phyloP scores from a whole-genome alignment of 2,329 filamentous ascomycete species.

The Nemania serpens region DNA sequence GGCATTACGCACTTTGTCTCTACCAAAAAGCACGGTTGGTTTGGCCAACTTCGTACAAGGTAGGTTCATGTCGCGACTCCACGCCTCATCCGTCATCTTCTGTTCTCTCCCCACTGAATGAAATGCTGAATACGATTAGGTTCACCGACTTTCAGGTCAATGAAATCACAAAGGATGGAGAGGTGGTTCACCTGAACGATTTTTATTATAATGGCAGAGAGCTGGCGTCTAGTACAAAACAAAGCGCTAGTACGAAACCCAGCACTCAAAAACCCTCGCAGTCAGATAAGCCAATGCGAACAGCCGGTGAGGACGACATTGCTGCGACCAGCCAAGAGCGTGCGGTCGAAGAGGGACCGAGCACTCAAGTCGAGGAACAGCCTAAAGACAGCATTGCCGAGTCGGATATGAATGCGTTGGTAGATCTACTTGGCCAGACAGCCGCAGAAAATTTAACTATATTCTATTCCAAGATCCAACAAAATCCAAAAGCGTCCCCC shows the following conservation, averaged over 20 bases:
- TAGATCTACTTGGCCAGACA: constrained; percentile 33
- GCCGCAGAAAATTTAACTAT: constrained; percentile 34
- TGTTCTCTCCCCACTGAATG: too few species aligned
- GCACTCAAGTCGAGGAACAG: constrained; percentile 10
- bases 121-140: constrained; percentile 44
- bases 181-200: constrained; percentile 72
- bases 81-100: too few species aligned
- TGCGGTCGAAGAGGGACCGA: constrained; percentile 8
- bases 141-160: constrained; percentile 95
- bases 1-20: constrained; percentile 50
- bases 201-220: constrained; percentile 43
- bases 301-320: neutral
- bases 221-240: constrained; percentile 34
- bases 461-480: constrained; percentile 33
- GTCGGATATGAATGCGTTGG: constrained; percentile 31
- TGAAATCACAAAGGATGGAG: constrained; percentile 77
- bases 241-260: neutral
- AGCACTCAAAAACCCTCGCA: constrained; percentile 1
- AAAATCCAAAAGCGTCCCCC: constrained; percentile 27
- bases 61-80: constrained; percentile 31
- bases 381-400: constrained; percentile 23
- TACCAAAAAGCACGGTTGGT: constrained; percentile 47
- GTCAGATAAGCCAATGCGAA: neutral
- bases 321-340: neutral
- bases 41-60: constrained; percentile 51